Conservation (phyloP, 768 basidiomycete species). For the Tephrocybe sp. region DNA sequence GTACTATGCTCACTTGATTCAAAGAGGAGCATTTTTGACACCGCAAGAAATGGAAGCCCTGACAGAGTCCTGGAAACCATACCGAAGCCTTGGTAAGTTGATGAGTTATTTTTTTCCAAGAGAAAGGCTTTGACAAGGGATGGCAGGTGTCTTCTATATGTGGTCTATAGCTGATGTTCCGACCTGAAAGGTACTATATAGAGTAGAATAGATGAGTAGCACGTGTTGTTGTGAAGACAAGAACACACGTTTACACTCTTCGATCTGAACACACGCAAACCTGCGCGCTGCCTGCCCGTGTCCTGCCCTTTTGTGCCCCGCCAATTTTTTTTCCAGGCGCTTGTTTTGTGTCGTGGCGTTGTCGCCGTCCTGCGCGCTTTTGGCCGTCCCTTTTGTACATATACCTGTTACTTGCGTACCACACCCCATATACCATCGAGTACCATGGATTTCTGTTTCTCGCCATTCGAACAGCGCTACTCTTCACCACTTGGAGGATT, state of each 20-base stretch:
- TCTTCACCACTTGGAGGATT: conserved; percentile 25
- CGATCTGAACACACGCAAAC: conserved; percentile 13
- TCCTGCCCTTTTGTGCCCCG: conserved; percentile 14
- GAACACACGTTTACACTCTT: background rate
- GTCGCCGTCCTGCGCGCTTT: conserved; percentile 11
- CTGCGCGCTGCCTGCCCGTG: conserved; percentile 11
- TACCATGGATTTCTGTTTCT: conserved; percentile 26
- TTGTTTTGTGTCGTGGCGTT: conserved; percentile 15
- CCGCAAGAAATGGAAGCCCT: conserved; percentile 80
- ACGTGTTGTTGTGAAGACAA: conserved; percentile 5
- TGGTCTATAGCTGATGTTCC: conserved; percentile 66
- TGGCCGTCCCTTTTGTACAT: conserved; percentile 17
- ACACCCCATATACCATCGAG: conserved; percentile 23
- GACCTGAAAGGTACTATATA: background rate
- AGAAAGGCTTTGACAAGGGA: background rate
- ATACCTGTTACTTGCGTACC: conserved; percentile 14
- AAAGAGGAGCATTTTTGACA: conserved; percentile 71
- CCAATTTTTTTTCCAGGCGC: conserved; percentile 12
- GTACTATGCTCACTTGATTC: conserved; percentile 10
- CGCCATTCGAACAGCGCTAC: conserved; percentile 28
- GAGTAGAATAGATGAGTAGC: conserved; percentile 3
- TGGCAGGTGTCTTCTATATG: conserved; percentile 79
- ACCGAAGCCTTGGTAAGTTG: conserved; percentile 71
- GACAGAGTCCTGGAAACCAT: conserved; percentile 78
- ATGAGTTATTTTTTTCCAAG: background rate